These are phyloP conservation scores for Leccinum barrowsii DNA, from an alignment of 768 basidiomycete genomes.

Conservation along the genomic window DNA sequence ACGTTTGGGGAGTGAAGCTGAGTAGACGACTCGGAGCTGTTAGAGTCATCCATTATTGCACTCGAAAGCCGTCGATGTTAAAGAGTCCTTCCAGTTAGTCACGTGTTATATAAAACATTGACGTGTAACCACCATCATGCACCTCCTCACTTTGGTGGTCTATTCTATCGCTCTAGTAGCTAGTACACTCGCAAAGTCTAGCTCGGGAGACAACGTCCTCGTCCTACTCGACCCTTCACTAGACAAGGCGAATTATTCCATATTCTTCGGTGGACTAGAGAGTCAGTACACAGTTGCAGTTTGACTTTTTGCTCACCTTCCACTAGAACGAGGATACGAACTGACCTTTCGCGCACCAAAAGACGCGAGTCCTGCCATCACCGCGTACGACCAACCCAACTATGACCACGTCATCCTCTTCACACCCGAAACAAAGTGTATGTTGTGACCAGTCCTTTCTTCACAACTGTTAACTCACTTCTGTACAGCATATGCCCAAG, in stretches of 20 bases:
- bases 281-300: constrained; percentile 42
- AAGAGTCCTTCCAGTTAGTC: background rate
- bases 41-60: constrained; percentile 36
- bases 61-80: background rate
- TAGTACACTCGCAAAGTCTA: constrained; percentile 55
- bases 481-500: constrained; percentile 56
- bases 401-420: constrained; percentile 89
- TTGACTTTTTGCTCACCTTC: background rate
- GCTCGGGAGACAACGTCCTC: constrained; percentile 77
- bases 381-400: constrained; percentile 66
- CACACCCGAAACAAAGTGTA: constrained; percentile 83
- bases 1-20: constrained; percentile 33
- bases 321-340: constrained; percentile 73
- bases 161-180: constrained; percentile 29
- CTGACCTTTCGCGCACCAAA: constrained; percentile 85
- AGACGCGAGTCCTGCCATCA: constrained; percentile 60
- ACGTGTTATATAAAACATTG: background rate
- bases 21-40: constrained; percentile 32
- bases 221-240: constrained; percentile 76
- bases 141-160: constrained; percentile 23
- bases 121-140: constrained; percentile 30
- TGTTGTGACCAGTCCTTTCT: constrained; percentile 1
- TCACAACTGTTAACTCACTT: background rate
- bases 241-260: constrained; percentile 66
- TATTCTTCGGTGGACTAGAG: constrained; percentile 78